phyloP scores from a whole-genome alignment of 192 early-diverging fungal species.

The Jimgerdemannia lactiflua region DNA sequence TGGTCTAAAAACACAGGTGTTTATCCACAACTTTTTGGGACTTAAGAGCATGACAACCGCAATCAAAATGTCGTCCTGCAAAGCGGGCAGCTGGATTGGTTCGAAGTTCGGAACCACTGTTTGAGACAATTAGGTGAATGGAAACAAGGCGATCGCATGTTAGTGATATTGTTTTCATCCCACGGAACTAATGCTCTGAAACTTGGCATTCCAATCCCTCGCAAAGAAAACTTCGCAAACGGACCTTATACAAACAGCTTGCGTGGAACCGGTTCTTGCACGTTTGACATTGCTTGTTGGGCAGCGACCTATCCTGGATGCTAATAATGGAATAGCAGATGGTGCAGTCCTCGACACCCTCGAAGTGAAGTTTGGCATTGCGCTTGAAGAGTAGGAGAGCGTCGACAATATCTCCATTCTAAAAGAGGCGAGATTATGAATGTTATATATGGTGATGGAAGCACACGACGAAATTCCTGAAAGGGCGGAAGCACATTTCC shows the following conservation, averaged over 20 bases:
- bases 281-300: conserved; percentile 85
- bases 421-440: no score
- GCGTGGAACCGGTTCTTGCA: conserved; percentile 97
- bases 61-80: conserved; percentile 54
- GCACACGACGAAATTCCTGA: background rate
- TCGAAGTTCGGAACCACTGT: conserved; percentile 60
- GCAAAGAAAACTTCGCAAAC: background rate
- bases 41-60: no score
- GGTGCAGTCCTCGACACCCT: conserved; percentile 96
- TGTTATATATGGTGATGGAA: no score
- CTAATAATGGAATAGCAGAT: conserved; percentile 98
- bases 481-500: conserved; percentile 21
- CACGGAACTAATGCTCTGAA: no score
- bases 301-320: conserved; percentile 80
- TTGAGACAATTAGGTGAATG: background rate
- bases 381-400: conserved; percentile 74
- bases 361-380: conserved; percentile 91
- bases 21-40: no score
- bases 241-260: conserved; percentile 86
- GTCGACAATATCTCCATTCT: conserved; percentile 81
- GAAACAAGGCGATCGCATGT: background rate
- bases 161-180: no score
- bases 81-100: conserved; percentile 56
- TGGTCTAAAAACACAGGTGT: no score
- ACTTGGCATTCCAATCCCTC: background rate